Evolutionary conservation across 2,329 filamentous ascomycete genomes (phyloP), one percentile per base, ranked within the genome.

Genomic region (Whalleya microplaca): DNA sequence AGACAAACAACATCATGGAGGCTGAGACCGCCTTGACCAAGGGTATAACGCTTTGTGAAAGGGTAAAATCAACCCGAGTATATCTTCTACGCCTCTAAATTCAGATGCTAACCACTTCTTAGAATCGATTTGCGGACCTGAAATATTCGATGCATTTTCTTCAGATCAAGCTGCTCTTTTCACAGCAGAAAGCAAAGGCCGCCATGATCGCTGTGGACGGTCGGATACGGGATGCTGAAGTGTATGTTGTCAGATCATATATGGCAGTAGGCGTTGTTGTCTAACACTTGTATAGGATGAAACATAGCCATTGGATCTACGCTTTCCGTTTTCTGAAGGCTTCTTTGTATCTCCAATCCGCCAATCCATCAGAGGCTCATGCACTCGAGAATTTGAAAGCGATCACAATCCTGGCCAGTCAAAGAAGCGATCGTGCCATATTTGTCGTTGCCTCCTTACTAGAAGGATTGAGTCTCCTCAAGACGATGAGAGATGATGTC

Each of bases 61-160:
- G 87, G 74, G 84, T 85, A 72, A 55, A 61, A 68, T 56, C 29
- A 9, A 32, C 53, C 21, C 18, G 23, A 41, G 27, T 8, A 45
- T 29, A 23, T 45, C 16, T 10, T 19, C 44, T 21, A 47, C 14
- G 44, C 21, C 21, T 10, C 29, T 48, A 21, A 8, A 40, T 27
- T 41, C 46, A 20, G 46, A 14, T 69, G 70, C 67, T 76, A 72
- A 67, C 58, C 37, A 32, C 21, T 45, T 21, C 5, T n/a, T 14
- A 85, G 76, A 82, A 84, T 58, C 79, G 81, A 45, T 80, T 86
- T 58, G 67, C 75, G 21, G 90, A 93, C 64, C 73, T 92, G 41
- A 92, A 91, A 70, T 92, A 92, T 72, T 85, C 85, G 59, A 91
- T 92, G 81, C 84, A 91, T 62, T 90, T 91, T 69, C 76, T 92